Conservation (phyloP, 108 stramenopile genomes). For the Cyclotella atomus region DNA sequence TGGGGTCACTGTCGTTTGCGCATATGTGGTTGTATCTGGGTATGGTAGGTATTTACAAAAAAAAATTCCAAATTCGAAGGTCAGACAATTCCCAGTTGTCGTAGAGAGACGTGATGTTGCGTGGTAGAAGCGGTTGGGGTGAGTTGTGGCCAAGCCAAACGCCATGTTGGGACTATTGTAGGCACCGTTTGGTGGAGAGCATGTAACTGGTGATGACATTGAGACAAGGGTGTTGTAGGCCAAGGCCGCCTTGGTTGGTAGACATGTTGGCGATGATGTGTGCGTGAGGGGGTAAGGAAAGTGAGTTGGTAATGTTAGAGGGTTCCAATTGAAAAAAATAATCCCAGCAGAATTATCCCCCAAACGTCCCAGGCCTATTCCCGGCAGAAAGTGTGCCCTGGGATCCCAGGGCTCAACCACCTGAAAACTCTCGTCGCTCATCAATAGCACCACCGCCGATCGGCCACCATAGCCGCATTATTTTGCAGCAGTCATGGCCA, state of each 20-base stretch:
- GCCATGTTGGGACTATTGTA: not conserved
- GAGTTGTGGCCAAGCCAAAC: not conserved
- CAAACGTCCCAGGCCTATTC: no score
- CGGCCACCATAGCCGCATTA: no score
- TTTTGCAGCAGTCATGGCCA: no score
- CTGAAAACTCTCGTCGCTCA: no score
- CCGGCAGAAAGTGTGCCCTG: no score
- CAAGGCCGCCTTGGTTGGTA: not conserved
- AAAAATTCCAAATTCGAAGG: not conserved
- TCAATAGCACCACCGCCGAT: no score
- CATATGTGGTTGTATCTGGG: not conserved
- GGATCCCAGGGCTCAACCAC: no score
- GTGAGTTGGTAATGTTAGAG: not conserved
- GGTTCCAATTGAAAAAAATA: no score
- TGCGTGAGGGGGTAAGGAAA: not conserved
- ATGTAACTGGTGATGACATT: not conserved
- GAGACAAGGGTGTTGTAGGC: slow-evolving; percentile 1
- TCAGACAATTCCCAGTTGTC: not conserved
- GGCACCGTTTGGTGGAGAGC: slow-evolving; percentile 1
- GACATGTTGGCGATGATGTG: not conserved
- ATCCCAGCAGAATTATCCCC: no score
- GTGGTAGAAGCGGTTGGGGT: not conserved
- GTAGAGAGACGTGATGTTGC: not conserved
- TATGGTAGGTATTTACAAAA: not conserved
- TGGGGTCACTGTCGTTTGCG: not conserved